Conservation (phyloP, 164 flowering plant genomes). For the Berberis vulgaris region DNA sequence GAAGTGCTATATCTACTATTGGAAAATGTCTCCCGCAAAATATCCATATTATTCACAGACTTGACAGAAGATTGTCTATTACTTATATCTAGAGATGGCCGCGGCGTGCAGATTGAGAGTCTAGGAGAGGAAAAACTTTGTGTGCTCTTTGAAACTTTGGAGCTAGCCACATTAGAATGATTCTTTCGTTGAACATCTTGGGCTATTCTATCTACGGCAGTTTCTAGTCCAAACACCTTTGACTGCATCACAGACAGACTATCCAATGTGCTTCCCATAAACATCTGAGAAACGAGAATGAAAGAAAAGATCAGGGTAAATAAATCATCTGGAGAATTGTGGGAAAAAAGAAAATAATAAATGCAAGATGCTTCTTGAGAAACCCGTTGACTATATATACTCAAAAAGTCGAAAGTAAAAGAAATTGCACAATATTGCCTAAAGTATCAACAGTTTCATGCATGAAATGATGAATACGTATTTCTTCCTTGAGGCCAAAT, state of each 20-base stretch:
- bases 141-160: slow-evolving; percentile 33
- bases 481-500: slow-evolving; percentile 2
- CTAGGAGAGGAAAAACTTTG: slow-evolving; percentile 45
- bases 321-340: not conserved
- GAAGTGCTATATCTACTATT: slow-evolving; percentile 29
- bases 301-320: not conserved
- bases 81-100: slow-evolving; percentile 50
- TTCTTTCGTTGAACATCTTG: slow-evolving; percentile 25
- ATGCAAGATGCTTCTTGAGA: no score
- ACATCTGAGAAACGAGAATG: slow-evolving; percentile 35
- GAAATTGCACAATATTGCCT: no score
- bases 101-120: slow-evolving; percentile 53
- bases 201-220: slow-evolving; percentile 45
- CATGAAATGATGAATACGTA: not conserved
- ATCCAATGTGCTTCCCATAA: slow-evolving; percentile 47
- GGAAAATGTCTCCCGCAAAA: slow-evolving; percentile 33
- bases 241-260: slow-evolving; percentile 54
- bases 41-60: slow-evolving; percentile 26
- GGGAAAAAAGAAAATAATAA: no score
- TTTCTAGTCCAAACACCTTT: slow-evolving; percentile 61
- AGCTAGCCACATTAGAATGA: slow-evolving; percentile 23
- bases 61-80: slow-evolving; percentile 26
- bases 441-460: not conserved
- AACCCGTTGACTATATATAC: no score
- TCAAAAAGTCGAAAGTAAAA: no score